These are phyloP conservation scores for Pseudozyma pruni DNA, from an alignment of 1,284 basidiomycete species.

Conservation along the genomic window DNA sequence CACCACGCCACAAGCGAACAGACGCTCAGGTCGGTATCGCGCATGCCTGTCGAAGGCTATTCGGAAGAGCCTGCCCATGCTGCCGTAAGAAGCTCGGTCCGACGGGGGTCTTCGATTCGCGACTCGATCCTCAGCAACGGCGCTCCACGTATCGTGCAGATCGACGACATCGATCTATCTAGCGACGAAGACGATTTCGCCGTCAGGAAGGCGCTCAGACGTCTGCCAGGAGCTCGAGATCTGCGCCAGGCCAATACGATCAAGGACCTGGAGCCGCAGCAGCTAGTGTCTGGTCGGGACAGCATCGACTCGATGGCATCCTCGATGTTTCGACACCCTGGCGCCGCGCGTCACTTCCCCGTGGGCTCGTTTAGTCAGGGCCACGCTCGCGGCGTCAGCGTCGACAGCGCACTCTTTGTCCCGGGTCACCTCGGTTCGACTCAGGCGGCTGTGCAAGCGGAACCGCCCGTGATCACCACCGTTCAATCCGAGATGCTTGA, in stretches of 20 bases:
- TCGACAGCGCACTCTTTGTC: slow-evolving; percentile 27
- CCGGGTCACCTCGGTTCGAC: slow-evolving; percentile 10
- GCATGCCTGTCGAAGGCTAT: neutral
- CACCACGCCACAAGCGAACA: slow-evolving; percentile 57
- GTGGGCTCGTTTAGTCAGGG: slow-evolving; percentile 27
- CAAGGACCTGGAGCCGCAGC: slow-evolving; percentile 42
- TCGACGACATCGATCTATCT: slow-evolving; percentile 65
- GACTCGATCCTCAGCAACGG: slow-evolving; percentile 31
- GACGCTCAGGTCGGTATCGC: slow-evolving; percentile 51
- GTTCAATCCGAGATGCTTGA: slow-evolving; percentile 61
- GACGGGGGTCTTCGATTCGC: slow-evolving; percentile 17
- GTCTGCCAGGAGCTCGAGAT: slow-evolving; percentile 61
- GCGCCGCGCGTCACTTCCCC: slow-evolving; percentile 13
- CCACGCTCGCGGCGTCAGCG: slow-evolving; percentile 30
- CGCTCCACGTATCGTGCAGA: slow-evolving; percentile 59
- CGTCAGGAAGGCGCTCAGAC: slow-evolving; percentile 55
- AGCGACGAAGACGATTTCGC: slow-evolving; percentile 64
- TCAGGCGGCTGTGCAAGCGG: slow-evolving; percentile 2
- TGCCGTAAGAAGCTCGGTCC: slow-evolving; percentile 5
- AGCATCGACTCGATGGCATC: slow-evolving; percentile 55
- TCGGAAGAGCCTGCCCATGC: slow-evolving; percentile 4
- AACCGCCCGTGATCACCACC: slow-evolving; percentile 45
- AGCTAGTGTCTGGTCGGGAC: slow-evolving; percentile 18
- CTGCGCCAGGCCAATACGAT: slow-evolving; percentile 59
- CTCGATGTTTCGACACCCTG: slow-evolving; percentile 28